Evolutionary conservation across 1,284 basidiomycete genomes (phyloP).

Genomic region (Athelia sp.): DNA sequence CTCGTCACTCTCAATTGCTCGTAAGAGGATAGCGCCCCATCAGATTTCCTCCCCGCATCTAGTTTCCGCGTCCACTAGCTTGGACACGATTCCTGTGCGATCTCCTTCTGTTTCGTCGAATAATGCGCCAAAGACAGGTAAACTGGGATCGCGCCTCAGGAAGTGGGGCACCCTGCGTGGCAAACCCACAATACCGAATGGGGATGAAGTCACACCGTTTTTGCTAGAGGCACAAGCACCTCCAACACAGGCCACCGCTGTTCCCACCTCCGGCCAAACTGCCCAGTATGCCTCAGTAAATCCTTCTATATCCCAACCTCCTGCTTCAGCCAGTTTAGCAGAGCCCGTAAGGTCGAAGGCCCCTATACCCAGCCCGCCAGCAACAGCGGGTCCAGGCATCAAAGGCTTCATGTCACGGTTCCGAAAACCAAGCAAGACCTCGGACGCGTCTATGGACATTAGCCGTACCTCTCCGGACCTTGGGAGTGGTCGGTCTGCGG

Average conservation of each 20-base stretch:
- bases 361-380: conserved; percentile 51
- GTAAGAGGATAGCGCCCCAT: conserved; percentile 61
- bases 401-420: conserved; percentile 79
- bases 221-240: conserved; percentile 31
- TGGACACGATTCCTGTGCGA: conserved; percentile 67
- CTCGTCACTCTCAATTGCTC: conserved; percentile 34
- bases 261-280: conserved; percentile 26
- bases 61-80: conserved; percentile 69
- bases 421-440: conserved; percentile 52
- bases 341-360: conserved; percentile 49
- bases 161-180: conserved; percentile 63
- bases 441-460: conserved; percentile 15
- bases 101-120: conserved; percentile 34
- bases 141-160: conserved; percentile 65
- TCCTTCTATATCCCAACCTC: conserved; percentile 26
- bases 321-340: conserved; percentile 38
- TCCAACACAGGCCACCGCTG: conserved; percentile 12
- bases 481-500: conserved; percentile 20
- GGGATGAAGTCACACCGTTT: conserved; percentile 48
- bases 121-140: conserved; percentile 26
- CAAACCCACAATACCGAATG: conserved; percentile 43
- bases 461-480: conserved; percentile 19
- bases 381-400: conserved; percentile 65
- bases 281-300: conserved; percentile 34
- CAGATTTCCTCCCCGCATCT: conserved; percentile 73